These are phyloP conservation scores for Linderina pennispora DNA, from an alignment of 192 early-diverging fungal species.

Conservation along the genomic window DNA sequence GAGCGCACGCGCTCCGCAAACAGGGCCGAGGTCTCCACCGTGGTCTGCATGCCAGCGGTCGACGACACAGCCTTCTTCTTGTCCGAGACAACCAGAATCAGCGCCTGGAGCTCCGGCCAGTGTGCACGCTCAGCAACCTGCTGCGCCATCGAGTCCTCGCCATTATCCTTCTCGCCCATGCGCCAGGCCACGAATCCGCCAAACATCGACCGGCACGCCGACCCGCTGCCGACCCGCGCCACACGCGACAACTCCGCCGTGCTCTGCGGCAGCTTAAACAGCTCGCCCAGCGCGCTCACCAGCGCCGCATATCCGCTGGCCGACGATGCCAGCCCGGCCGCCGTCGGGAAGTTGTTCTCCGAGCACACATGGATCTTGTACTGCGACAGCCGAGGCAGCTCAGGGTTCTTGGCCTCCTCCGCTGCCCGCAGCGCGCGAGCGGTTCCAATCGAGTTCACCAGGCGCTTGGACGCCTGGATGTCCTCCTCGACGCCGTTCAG, in stretches of 20 bases:
- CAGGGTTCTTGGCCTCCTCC: conserved; percentile 51
- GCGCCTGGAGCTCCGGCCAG: conserved; percentile 95
- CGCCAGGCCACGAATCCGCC: conserved; percentile 99
- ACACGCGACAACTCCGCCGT: conserved; percentile 77
- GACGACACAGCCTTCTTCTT: conserved; percentile 86
- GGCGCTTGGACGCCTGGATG: conserved; percentile 71
- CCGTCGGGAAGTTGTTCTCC: conserved; percentile 99
- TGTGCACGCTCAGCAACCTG: conserved; percentile 85
- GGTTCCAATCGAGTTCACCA: conserved; percentile 76
- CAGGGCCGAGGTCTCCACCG: conserved; percentile 86
- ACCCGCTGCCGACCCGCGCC: conserved; percentile 93
- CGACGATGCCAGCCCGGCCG: conserved; percentile 95
- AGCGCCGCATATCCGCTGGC: conserved; percentile 95
- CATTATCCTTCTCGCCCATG: conserved; percentile 77
- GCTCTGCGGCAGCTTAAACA: conserved; percentile 67
- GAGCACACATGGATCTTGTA: conserved; percentile 83
- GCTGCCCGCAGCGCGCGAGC: conserved; percentile 64
- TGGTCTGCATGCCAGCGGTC: conserved; percentile 96
- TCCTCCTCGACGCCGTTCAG: conserved; percentile 91
- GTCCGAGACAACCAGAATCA: conserved; percentile 92
- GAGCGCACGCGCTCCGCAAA: conserved; percentile 74
- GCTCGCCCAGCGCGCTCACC: conserved; percentile 70
- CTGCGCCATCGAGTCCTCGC: conserved; percentile 79
- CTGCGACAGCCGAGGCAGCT: conserved; percentile 46
- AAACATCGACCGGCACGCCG: conserved; percentile 94